Percentiles rank a stretch among this genome's conserved stretches.
phyloP scores from a whole-genome alignment of 2,329 filamentous ascomycete genomes.

The Drechslerella stenobrocha region DNA sequence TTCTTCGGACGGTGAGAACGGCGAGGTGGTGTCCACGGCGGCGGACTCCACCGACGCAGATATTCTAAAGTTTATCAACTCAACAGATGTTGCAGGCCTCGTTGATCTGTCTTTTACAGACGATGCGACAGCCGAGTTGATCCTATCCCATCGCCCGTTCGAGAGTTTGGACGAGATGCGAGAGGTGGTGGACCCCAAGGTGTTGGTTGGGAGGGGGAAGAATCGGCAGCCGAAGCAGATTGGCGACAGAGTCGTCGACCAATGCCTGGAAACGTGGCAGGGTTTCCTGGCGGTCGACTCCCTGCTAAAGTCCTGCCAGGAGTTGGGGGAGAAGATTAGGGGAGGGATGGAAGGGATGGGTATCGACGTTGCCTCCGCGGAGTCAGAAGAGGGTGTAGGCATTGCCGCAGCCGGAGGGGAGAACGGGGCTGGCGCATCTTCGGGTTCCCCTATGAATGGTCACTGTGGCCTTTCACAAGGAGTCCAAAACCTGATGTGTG shows the following conservation, averaged over 20 bases:
- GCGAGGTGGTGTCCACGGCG: constrained; percentile 52
- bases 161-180: constrained; percentile 67
- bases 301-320: constrained; percentile 75
- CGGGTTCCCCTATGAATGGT: constrained; percentile 61
- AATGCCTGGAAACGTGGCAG: constrained; percentile 71
- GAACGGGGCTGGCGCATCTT: constrained; percentile 69
- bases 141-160: constrained; percentile 78
- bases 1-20: constrained; percentile 57
- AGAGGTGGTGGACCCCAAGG: constrained; percentile 61
- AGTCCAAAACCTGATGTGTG: constrained; percentile 59
- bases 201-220: constrained; percentile 60
- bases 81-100: constrained; percentile 72
- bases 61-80: constrained; percentile 81
- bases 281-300: constrained; percentile 82
- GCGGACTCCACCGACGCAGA: constrained; percentile 57
- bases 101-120: constrained; percentile 78
- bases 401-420: constrained; percentile 58
- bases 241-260: constrained; percentile 69
- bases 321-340: constrained; percentile 68
- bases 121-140: constrained; percentile 67
- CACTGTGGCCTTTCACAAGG: constrained; percentile 52
- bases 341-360: constrained; percentile 70
- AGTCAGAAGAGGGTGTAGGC: constrained; percentile 62
- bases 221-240: constrained; percentile 61
- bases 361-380: constrained; percentile 64